Evolutionary conservation across 495 filamentous ascomycete genomes (phyloP), one percentile per base, ranked within the genome.

Genomic region (Pseudomonodictys pantanalensis): DNA sequence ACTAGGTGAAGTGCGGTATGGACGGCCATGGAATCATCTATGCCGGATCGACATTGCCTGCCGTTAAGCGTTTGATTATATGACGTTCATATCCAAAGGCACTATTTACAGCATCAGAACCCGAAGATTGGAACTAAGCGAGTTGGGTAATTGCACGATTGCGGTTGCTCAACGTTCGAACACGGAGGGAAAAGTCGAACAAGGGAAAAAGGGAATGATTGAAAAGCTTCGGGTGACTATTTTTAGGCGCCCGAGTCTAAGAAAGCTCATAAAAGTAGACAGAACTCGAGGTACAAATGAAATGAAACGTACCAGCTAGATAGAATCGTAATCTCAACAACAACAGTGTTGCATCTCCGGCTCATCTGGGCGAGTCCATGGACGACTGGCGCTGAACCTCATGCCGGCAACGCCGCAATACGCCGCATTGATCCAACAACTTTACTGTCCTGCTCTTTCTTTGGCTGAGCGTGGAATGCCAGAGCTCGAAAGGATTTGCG

Each of bases 31-130:
- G 44, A 17, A 24, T 25, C 12, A 48, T 53, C 12, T 23, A 15
- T 48, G 35, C 53, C 10, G 20, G 35, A 38, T 20, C 22, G 20
- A 24, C 23, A 22, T 43, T 63, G 45, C 24, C 48, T 44, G 49
- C 29, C 2, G 25, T 33, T 29, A 24, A 29, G 39, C 3, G 1
- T 17, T 8, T 11, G 3, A 45, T 52, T 26, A 47, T 48, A 54
- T 43, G 49, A 51, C 23, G 6, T 33, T 55, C 61, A 64, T 59
- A 49, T 59, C 48, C 9, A 33, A 15, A 23, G 28, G 23, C 8
- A 53, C 48, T 52, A 56, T 57, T 64, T 64, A 58, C 35, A 41
- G 55, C 20, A 49, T 12, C 32, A 54, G 61, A 18, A 46, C 38
- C 53, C 60, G 45, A 35, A 56, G 17, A n/a, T 10, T 45, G 46